Evolutionary conservation across 306 rosid species (phyloP).

Genomic region (Trifolium subterraneum): DNA sequence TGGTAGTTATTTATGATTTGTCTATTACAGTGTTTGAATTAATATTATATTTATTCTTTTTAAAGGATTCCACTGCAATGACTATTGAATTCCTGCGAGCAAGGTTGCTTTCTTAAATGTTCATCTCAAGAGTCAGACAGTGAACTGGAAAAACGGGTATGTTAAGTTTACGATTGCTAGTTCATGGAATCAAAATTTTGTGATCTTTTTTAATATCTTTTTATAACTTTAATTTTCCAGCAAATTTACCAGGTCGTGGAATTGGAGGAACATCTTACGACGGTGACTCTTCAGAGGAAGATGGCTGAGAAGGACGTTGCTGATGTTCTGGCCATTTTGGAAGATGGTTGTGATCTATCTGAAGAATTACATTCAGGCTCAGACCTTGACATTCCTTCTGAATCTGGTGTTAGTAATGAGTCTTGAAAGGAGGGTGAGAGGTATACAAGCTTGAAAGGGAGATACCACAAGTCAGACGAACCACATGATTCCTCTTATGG

Average conservation of each 20-base stretch:
- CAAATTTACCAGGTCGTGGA: constrained; percentile 66
- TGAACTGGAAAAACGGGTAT: constrained; percentile 77
- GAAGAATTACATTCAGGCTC: constrained; percentile 73
- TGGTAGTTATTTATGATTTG: constrained; percentile 11
- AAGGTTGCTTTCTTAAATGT: constrained; percentile 84
- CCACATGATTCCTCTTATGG: constrained; percentile 60
- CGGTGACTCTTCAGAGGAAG: constrained; percentile 74
- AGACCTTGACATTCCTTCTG: no score
- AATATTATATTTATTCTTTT: constrained; percentile 8
- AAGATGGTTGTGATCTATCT: constrained; percentile 71
- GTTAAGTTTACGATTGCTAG: constrained; percentile 37
- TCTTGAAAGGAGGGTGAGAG: constrained; percentile 45
- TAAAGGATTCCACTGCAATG: constrained; percentile 75
- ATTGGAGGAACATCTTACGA: constrained; percentile 79
- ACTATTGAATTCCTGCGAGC: constrained; percentile 88
- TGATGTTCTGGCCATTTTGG: constrained; percentile 91
- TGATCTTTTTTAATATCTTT: constrained; percentile 13
- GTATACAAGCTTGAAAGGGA: constrained; percentile 47
- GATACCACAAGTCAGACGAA: constrained; percentile 60
- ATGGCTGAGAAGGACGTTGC: constrained; percentile 94
- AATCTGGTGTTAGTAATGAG: constrained; percentile 53
- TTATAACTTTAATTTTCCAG: constrained; percentile 21
- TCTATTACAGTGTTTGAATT: background rate
- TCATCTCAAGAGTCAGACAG: constrained; percentile 80
- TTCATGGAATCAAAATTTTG: no score